Evolutionary conservation across 2,329 filamentous ascomycete genomes (phyloP), one percentile per base, ranked within the genome.

Genomic region (Aspergillus fischeri): DNA sequence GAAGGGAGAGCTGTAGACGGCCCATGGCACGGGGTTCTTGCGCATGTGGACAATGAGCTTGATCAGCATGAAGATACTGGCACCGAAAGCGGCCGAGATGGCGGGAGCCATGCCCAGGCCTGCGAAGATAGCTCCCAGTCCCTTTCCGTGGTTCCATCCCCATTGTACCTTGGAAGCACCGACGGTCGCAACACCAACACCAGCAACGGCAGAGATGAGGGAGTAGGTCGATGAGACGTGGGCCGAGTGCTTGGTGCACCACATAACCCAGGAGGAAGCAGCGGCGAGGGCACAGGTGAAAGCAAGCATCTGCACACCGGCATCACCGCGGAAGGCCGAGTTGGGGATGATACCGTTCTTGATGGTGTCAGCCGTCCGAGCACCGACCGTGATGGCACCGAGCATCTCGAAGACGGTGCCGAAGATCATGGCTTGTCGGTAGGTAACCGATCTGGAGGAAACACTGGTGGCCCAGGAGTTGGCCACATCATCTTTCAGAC

Each of bases 401-500:
- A 84, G 73, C 73, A 89, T 79, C 72, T 90, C 87, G 73, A 89
- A 89, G 60, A 89, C 73, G 49, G 83, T 81, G 50, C 85, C 83
- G 50, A 88, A 67, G 21, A 72, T 44, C 70, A 72, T 72, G 25
- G 70, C 70, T 61, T 70, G 68, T 17, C 69, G 63, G 45, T 72
- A 72, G 25, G 67, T 67, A 57, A 72, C 63, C 63, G 89, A 92
- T 54, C 89, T 79, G n/a, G 89, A 92, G 21, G 89, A 92, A 58
- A 92, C 89, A 67, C 84, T 88, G 65, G 90, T 92, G 7, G 89
- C 89, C 87, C 88, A 92, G 52, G 89, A 79, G 76, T 93, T 93
- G 69, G 90, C 89, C 56, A 93, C 89, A 88, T 92, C 90, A 75
- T 92, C 70, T 72, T 5, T 4, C 21, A 1, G 6, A 7, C 14